Evolutionary conservation across 345 rosid species (phyloP), one percentile per base, ranked within the genome.

Genomic region (Euphorbia lathyris): DNA sequence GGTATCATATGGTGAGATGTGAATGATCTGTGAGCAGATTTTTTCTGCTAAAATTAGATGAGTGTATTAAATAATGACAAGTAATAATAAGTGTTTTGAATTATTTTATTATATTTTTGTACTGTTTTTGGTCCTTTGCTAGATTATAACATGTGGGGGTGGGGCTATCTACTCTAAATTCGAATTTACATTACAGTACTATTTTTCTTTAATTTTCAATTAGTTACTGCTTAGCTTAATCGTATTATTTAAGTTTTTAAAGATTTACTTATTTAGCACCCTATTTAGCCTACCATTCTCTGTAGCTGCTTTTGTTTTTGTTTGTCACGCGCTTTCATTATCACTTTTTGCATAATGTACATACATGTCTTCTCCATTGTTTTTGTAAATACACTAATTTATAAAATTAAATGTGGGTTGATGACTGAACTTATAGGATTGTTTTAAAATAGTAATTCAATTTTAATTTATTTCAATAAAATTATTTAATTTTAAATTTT

Each of bases 1-100:
- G 25, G 11, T 13, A 34, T 29, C 13, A 11, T 29, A 30, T 29
- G 3, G 26, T 67, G 61, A 72, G 77, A 68, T 48, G 67, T 36
- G 77, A 74, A 72, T 77, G 78, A 58, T 29, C 27, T 3, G 4
- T 4, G 59, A 76, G 75, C 82, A 74, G 80, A 73, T 64, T 53
- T 73, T 48, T 27, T 61, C 71, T 72, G 71, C 68, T 66, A 68
- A 58, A n/a, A 26, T 74, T 57, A 71, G 80, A 61, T 62, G 69
- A 60, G 48, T 63, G 32, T 74, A 77, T 60, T 83, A 56, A 83
- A 77, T 75, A 77, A 36, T 58, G 22, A 10, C 67, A 65, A 71
- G 74, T n/a, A 79, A 71, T 73, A 72, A 58, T 60, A 51, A 8
- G 10, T 7, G n/a, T 48, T 19, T 3, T 48, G 52, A 1, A 20